Conservation (phyloP, 768 basidiomycete genomes). For the Tulasnella sp. region DNA sequence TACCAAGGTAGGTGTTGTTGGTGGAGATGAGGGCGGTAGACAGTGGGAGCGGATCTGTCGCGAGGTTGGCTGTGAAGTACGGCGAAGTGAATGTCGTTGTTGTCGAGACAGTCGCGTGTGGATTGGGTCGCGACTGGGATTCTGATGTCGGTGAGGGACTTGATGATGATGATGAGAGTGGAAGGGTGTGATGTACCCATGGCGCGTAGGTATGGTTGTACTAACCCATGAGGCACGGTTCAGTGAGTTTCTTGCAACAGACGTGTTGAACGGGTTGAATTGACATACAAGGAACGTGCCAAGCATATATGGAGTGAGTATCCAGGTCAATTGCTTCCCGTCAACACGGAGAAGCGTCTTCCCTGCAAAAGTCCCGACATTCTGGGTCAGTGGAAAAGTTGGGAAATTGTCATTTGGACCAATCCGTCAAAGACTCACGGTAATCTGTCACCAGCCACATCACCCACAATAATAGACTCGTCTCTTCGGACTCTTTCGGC, state of each 20-base stretch:
- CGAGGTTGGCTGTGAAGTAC: not conserved
- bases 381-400: not conserved
- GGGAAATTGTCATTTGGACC: not conserved
- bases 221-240: not conserved
- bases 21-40: not conserved
- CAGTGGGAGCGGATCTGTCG: not conserved
- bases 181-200: not conserved
- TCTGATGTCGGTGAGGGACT: not conserved
- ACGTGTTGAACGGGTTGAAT: not conserved
- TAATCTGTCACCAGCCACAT: conserved; percentile 12
- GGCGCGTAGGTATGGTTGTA: not conserved
- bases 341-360: not conserved
- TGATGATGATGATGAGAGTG: not conserved
- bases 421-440: not conserved
- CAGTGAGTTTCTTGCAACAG: not conserved
- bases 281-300: conserved; percentile 12
- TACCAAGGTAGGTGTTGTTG: conserved; percentile 13
- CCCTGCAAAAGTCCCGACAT: not conserved
- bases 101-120: not conserved
- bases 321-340: not conserved
- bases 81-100: not conserved
- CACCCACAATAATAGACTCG: conserved; percentile 1
- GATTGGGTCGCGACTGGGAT: not conserved
- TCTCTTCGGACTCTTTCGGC: conserved; percentile 7
- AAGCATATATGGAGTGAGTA: conserved; percentile 6